Evolutionary conservation across 257 asterid genomes (phyloP), one percentile per base, ranked within the genome.

Genomic region (Scutellaria galericulata): DNA sequence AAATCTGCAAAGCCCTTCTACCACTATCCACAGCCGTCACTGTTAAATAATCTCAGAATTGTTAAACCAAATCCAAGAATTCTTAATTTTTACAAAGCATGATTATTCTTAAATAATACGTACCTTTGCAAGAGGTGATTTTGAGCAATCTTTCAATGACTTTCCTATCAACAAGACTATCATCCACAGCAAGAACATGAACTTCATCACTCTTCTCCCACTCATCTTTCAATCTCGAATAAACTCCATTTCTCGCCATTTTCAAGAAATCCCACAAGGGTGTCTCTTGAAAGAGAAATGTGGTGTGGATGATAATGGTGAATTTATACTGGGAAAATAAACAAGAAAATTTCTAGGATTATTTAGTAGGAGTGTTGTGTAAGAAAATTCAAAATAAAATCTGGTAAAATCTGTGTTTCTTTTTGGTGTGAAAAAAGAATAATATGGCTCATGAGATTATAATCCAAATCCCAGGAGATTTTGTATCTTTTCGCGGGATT

Each of bases 1-100:
- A 79, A 84, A 82, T 84, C 63, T 90, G 90, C 76, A 90, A 77
- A 75, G 97, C 97, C 71, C 90, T 88, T 47, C 78, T 82, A 55
- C 95, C 96, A 80, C 96, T 90, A 55, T 90, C 96, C 81, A 90
- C 96, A 27, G 88, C 84, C 63, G 96, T 90, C 62, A 90, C 97
- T 90, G 87, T 35, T 5, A 51, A 78, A 61, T 8, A 70, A 3
- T 51, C 69, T 11, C 2, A 22, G 20, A 1, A 45, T 20, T 46
- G 2, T 5, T 5, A 40, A 7, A 61, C 9, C 9, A 58, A 58
- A 31, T 58, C 13, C 10, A 12, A 22, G 40, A 31, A 31, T 31
- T 31, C 37, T 31, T 31, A 1, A 31, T 31, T 4, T 31, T 31
- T 4, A 31, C 13, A 4, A 11, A 31, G 3, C 11, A 9, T n/a